A percentile compares a stretch with the other conserved stretches of the same genome.
Conservation (phyloP, 2,329 filamentous ascomycete genomes). For the Fusarium sp. region DNA sequence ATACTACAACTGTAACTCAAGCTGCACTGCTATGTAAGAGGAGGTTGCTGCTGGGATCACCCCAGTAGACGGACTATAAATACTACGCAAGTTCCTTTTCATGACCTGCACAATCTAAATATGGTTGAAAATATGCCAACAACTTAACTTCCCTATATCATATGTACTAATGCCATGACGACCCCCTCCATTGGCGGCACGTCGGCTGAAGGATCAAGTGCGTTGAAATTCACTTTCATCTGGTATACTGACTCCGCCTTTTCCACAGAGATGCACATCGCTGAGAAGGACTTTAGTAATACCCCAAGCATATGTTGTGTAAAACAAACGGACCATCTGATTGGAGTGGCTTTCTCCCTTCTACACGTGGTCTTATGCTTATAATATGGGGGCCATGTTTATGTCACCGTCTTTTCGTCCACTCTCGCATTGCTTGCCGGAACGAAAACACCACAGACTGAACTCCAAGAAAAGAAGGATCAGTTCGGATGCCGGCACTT, state of each 20-base stretch:
- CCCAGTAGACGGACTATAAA: background rate
- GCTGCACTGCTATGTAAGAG: background rate
- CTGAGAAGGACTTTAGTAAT: background rate
- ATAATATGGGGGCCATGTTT: background rate
- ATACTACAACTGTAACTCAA: background rate
- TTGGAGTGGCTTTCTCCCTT: background rate
- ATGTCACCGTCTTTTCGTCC: background rate
- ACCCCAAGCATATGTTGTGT: background rate
- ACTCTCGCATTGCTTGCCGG: background rate
- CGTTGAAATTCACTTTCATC: background rate
- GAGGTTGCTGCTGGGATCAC: background rate
- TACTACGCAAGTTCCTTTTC: background rate
- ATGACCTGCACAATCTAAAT: background rate
- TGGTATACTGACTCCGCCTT: background rate
- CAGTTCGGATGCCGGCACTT: background rate
- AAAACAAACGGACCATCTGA: background rate
- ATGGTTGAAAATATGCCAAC: background rate
- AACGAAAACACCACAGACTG: fast-evolving
- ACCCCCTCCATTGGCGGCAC: background rate
- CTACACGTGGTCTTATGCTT: background rate
- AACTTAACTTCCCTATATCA: background rate
- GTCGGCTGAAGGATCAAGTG: background rate
- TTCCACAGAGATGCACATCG: background rate
- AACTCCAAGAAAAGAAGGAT: background rate
- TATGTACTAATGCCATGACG: background rate